A percentile compares a stretch with the other conserved stretches of the same genome.
Conservation (phyloP, 441 rosid species). For the Daphne laureola region DNA sequence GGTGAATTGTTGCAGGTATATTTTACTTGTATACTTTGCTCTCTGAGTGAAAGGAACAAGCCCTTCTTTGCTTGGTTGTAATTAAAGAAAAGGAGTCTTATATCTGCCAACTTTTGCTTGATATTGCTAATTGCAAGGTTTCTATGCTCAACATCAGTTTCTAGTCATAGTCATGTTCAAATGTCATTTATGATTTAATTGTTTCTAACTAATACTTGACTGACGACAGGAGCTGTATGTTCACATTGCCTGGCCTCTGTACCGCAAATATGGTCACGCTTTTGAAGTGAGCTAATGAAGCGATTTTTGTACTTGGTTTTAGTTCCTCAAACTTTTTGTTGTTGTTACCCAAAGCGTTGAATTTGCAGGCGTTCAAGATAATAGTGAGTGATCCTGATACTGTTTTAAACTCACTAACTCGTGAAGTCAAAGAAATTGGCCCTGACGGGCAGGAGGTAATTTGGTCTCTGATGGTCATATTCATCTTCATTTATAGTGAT, state of each 20-base stretch:
- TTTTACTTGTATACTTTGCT: too few relatives aligned
- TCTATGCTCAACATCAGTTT: conserved; percentile 12
- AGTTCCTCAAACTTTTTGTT: background rate
- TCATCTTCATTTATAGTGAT: too few relatives aligned
- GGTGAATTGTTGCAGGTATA: too few relatives aligned
- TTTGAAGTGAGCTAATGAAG: conserved; percentile 61
- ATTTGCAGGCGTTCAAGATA: conserved; percentile 81
- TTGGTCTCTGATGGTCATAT: conserved; percentile 5
- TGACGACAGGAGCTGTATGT: conserved; percentile 65
- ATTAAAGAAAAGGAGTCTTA: background rate
- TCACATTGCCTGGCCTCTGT: conserved; percentile 90
- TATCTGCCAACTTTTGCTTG: background rate
- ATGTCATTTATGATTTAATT: background rate
- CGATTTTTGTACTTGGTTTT: conserved; percentile 8
- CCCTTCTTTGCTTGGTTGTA: too few relatives aligned
- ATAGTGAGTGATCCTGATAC: conserved; percentile 88
- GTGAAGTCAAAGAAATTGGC: conserved; percentile 76
- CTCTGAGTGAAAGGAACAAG: too few relatives aligned
- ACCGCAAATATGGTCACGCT: conserved; percentile 89
- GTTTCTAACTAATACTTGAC: conserved; percentile 7
- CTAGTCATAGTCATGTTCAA: background rate
- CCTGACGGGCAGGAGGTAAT: conserved; percentile 88
- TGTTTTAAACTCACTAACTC: conserved; percentile 63
- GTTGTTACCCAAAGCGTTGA: conserved; percentile 1
- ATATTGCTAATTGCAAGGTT: background rate